Percentiles rank a stretch among this genome's conserved stretches.
Conservation (phyloP, 1,284 basidiomycete species). For the Rhodotorula sp. region DNA sequence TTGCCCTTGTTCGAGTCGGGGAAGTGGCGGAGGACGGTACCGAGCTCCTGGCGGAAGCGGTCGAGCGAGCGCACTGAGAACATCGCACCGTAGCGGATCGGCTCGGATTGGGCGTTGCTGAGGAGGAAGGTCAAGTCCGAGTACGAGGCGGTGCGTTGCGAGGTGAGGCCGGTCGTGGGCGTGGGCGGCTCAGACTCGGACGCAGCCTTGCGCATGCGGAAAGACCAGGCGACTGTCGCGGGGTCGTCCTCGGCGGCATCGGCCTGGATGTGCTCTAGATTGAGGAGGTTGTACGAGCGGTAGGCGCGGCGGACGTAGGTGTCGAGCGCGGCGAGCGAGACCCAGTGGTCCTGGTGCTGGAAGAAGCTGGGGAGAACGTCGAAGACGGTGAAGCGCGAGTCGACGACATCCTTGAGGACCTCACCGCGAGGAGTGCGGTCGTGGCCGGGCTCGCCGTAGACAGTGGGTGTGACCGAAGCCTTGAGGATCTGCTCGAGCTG, state of each 20-base stretch:
- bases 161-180: constrained; percentile 37
- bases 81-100: constrained; percentile 80
- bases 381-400: constrained; percentile 94
- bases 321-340: constrained; percentile 88
- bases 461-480: constrained; percentile 76
- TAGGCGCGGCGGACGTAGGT: constrained; percentile 96
- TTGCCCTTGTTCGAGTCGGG: constrained; percentile 38
- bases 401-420: constrained; percentile 86
- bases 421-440: constrained; percentile 75
- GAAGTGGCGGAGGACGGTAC: constrained; percentile 46
- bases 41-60: constrained; percentile 66
- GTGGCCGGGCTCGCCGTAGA: constrained; percentile 81
- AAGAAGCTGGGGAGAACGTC: constrained; percentile 97
- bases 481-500: constrained; percentile 96
- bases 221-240: constrained; percentile 82
- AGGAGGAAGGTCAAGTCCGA: constrained; percentile 91
- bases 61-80: constrained; percentile 78
- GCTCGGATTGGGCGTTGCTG: constrained; percentile 72
- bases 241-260: constrained; percentile 76
- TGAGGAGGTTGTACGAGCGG: constrained; percentile 86
- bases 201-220: constrained; percentile 72
- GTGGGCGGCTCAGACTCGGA: constrained; percentile 55
- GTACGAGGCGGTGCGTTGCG: constrained; percentile 63
- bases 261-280: constrained; percentile 90
- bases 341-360: constrained; percentile 74